Evolutionary conservation across 805 yeast species (phyloP).

Genomic region (Candida incommunis): DNA sequence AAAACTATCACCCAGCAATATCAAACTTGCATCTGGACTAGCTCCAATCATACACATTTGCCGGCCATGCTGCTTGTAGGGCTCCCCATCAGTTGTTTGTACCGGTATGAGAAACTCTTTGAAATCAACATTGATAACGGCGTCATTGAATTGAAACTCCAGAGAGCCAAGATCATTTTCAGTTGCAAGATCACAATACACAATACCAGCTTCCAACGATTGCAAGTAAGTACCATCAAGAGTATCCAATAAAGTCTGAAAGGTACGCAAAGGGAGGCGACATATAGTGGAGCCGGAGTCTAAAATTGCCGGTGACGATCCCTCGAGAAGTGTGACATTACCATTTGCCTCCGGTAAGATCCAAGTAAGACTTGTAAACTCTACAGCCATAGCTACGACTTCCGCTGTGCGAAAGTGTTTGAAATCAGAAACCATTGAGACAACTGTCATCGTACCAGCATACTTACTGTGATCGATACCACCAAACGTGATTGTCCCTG

Average conservation of each 20-base stretch:
- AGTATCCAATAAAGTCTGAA: not conserved
- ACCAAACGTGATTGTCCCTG: conserved; percentile 44
- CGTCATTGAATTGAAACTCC: not conserved
- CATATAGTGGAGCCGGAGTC: not conserved
- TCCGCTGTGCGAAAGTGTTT: not conserved
- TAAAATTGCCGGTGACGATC: not conserved
- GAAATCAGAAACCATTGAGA: conserved; percentile 16
- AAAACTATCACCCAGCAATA: conserved; percentile 41
- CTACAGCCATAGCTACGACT: not conserved
- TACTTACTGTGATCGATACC: conserved; percentile 39
- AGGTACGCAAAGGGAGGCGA: not conserved
- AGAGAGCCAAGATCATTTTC: not conserved
- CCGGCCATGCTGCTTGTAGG: not conserved
- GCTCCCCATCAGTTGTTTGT: not conserved
- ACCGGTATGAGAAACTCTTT: not conserved
- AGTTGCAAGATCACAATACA: not conserved
- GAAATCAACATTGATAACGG: not conserved
- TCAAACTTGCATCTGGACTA: no score
- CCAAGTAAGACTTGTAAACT: not conserved
- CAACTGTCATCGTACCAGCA: conserved; percentile 26
- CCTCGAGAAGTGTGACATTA: not conserved
- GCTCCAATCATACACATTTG: not conserved
- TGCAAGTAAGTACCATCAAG: not conserved
- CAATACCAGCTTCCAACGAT: not conserved
- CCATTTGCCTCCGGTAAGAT: not conserved